phyloP scores from a whole-genome alignment of 192 early-diverging fungal genomes.

The Paraglomus occultum region DNA sequence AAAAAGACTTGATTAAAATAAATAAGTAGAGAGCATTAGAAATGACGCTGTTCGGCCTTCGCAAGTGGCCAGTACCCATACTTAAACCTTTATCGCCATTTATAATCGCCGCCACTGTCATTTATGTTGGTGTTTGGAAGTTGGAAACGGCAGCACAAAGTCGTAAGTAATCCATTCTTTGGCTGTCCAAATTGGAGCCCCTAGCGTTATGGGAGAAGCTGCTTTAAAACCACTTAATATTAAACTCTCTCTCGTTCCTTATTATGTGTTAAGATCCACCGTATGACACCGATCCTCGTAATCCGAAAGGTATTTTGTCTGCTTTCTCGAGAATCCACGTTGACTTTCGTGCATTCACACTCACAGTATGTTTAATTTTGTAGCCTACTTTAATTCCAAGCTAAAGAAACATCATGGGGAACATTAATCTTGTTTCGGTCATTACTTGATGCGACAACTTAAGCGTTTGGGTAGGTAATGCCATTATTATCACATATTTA shows the following conservation, averaged over 20 bases:
- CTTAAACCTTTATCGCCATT: background rate
- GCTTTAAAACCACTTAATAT: too few relatives aligned
- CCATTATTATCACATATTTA: too few relatives aligned
- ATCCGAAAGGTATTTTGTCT: constrained; percentile 7
- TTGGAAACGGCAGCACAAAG: background rate
- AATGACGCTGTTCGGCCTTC: constrained; percentile 3
- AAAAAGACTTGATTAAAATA: too few relatives aligned
- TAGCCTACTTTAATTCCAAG: background rate
- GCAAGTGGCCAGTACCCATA: background rate
- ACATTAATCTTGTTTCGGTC: too few relatives aligned
- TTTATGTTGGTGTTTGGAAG: background rate
- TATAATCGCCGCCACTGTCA: background rate
- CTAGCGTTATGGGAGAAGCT: background rate
- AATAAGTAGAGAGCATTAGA: too few relatives aligned
- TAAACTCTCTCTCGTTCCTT: background rate
- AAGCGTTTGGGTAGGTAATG: too few relatives aligned
- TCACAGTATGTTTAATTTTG: background rate
- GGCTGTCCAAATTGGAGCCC: background rate
- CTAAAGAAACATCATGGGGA: constrained; percentile 1
- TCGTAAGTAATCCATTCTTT: background rate
- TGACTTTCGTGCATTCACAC: background rate
- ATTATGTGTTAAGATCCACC: background rate
- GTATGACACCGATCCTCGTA: constrained; percentile 18
- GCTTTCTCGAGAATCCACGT: background rate
- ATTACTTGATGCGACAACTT: too few relatives aligned